Percentiles rank a stretch among this genome's conserved stretches.
These are phyloP conservation scores for Kurtzmaniella quercitrusa DNA, from an alignment of 1,139 yeast genomes.

Conservation along the genomic window DNA sequence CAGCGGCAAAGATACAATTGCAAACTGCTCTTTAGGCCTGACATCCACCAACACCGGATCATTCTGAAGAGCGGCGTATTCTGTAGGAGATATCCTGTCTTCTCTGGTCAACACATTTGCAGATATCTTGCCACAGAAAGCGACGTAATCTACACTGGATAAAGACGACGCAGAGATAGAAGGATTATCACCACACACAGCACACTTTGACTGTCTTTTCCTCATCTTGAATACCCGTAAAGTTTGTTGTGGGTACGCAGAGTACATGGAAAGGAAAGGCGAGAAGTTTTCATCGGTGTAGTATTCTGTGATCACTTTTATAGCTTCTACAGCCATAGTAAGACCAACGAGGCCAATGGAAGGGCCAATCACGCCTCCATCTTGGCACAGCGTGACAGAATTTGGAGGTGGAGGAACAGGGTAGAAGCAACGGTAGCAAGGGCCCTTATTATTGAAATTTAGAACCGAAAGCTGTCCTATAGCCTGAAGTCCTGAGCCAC, in stretches of 20 bases:
- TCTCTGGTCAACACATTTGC: constrained; percentile 39
- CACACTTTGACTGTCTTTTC: constrained; percentile 55
- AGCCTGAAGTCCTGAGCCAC: constrained; percentile 87
- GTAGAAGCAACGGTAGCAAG: constrained; percentile 92
- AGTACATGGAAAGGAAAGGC: constrained; percentile 68
- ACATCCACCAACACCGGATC: constrained; percentile 59
- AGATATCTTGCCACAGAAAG: constrained; percentile 67
- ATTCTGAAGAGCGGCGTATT: constrained; percentile 26
- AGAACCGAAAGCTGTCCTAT: constrained; percentile 86
- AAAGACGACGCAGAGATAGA: constrained; percentile 45
- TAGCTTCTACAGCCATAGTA: constrained; percentile 83
- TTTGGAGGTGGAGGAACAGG: constrained; percentile 89
- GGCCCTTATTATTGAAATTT: constrained; percentile 67
- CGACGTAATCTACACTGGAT: constrained; percentile 52
- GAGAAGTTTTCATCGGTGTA: constrained; percentile 45
- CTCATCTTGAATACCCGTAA: constrained; percentile 80
- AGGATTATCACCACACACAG: constrained; percentile 57
- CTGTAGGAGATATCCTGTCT: constrained; percentile 47
- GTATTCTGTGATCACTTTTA: constrained; percentile 62
- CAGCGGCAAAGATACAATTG: constrained; percentile 55
- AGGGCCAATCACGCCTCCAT: constrained; percentile 95
- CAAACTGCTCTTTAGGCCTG: constrained; percentile 73
- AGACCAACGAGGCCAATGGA: constrained; percentile 90
- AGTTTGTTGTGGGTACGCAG: constrained; percentile 71
- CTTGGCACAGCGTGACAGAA: constrained; percentile 80